Percentiles rank a stretch among this genome's conserved stretches.
Evolutionary conservation across 1,284 basidiomycete genomes (phyloP).

Genomic region (Wallemia ichthyophaga): DNA sequence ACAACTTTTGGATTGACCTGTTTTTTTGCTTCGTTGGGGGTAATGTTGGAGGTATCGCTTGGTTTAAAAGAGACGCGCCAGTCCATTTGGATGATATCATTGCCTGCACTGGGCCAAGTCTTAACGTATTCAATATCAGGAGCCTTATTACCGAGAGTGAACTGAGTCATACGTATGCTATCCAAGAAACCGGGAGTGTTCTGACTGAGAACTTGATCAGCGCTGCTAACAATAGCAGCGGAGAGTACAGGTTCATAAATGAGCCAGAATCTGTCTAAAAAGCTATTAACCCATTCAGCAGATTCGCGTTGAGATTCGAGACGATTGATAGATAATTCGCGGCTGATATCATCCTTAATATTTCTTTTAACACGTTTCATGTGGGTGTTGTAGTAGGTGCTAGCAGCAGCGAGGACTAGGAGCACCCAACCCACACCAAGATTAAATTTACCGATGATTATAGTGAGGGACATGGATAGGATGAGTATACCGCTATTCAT

Average conservation of each 20-base stretch:
- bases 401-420: constrained; percentile 48
- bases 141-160: constrained; percentile 58
- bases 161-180: constrained; percentile 46
- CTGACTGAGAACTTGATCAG: constrained; percentile 9
- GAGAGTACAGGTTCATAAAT: constrained; percentile 15
- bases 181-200: constrained; percentile 48
- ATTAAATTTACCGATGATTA: constrained; percentile 53
- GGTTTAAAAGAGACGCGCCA: constrained; percentile 89
- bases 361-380: constrained; percentile 47
- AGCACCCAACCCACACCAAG: constrained; percentile 75
- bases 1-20: constrained; percentile 63
- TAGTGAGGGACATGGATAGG: constrained; percentile 38
- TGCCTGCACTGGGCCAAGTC: constrained; percentile 72
- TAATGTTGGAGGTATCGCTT: constrained; percentile 63
- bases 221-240: constrained; percentile 12
- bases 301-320: not conserved
- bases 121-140: constrained; percentile 73
- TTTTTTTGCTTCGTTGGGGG: constrained; percentile 32
- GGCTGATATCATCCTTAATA: constrained; percentile 75
- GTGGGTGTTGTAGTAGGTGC: constrained; percentile 66
- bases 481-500: constrained; percentile 34
- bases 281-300: constrained; percentile 44
- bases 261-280: constrained; percentile 18
- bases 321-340: constrained; percentile 23
- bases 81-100: constrained; percentile 86